phyloP scores from a whole-genome alignment of 1,284 basidiomycete species.

The Naganishia liquefaciens region DNA sequence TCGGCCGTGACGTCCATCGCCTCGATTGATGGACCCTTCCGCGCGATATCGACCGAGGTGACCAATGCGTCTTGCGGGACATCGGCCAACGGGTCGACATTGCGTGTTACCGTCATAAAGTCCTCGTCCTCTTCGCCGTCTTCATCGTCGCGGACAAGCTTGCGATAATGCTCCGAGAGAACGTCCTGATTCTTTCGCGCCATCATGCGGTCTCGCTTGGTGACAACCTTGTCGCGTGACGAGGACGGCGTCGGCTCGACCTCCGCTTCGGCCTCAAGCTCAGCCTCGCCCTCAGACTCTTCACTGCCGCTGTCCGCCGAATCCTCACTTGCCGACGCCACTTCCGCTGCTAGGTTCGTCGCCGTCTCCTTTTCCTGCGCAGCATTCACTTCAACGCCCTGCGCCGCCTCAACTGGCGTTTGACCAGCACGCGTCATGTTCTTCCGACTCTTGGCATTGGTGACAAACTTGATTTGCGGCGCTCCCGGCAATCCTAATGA shows the following conservation, averaged over 20 bases:
- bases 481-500: conserved; percentile 90
- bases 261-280: conserved; percentile 40
- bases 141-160: conserved; percentile 72
- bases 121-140: conserved; percentile 58
- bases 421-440: conserved; percentile 38
- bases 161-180: conserved; percentile 85
- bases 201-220: conserved; percentile 99
- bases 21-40: conserved; percentile 16
- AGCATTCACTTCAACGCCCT: conserved; percentile 33
- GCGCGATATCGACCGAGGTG: conserved; percentile 34
- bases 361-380: conserved; percentile 33
- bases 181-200: conserved; percentile 93
- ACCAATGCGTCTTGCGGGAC: conserved; percentile 30
- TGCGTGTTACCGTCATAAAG: conserved; percentile 89
- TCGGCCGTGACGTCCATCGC: conserved; percentile 38
- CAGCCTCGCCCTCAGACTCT: conserved; percentile 46
- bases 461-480: conserved; percentile 92
- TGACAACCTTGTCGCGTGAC: conserved; percentile 61
- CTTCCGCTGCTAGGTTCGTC: conserved; percentile 32
- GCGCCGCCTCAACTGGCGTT: conserved; percentile 40
- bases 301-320: conserved; percentile 41
- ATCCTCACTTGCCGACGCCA: conserved; percentile 36
- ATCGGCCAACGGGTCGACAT: conserved; percentile 71
- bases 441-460: conserved; percentile 63
- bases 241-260: conserved; percentile 37